A percentile compares a stretch with the other conserved stretches of the same genome.
Conservation (phyloP, 768 basidiomycete genomes). For the Suillus discolor region DNA sequence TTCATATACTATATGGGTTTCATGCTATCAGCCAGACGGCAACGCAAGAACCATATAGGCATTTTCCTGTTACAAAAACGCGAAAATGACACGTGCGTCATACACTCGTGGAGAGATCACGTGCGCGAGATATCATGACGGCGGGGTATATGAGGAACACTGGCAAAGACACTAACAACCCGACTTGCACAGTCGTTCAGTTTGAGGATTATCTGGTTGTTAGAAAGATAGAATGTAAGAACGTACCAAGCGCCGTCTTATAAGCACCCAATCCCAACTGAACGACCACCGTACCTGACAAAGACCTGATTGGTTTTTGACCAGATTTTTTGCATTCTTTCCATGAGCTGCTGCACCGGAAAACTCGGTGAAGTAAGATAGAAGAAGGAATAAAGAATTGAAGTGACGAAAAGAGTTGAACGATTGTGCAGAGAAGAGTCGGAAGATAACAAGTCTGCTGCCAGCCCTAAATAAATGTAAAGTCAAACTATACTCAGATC, state of each 20-base stretch:
- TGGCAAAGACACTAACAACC: not conserved
- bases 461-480: conserved; percentile 41
- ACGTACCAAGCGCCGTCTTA: not conserved
- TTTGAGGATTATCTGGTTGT: not conserved
- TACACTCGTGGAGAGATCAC: not conserved
- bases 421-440: conserved; percentile 15
- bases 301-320: not conserved
- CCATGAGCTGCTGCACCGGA: not conserved
- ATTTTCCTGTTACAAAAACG: not conserved
- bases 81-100: conserved; percentile 1
- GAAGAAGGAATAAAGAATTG: conserved; percentile 4
- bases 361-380: not conserved
- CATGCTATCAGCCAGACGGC: not conserved
- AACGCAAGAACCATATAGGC: not conserved
- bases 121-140: conserved; percentile 5
- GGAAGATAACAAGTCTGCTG: conserved; percentile 23
- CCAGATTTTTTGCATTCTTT: not conserved
- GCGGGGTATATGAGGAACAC: conserved; percentile 1
- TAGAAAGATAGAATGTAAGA: not conserved
- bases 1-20: not conserved
- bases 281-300: not conserved
- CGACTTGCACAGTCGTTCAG: not conserved
- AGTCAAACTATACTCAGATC: conserved; percentile 13
- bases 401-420: conserved; percentile 6
- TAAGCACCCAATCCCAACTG: not conserved